phyloP scores from a whole-genome alignment of 192 early-diverging fungal genomes.

The Cladochytrium replicatum region DNA sequence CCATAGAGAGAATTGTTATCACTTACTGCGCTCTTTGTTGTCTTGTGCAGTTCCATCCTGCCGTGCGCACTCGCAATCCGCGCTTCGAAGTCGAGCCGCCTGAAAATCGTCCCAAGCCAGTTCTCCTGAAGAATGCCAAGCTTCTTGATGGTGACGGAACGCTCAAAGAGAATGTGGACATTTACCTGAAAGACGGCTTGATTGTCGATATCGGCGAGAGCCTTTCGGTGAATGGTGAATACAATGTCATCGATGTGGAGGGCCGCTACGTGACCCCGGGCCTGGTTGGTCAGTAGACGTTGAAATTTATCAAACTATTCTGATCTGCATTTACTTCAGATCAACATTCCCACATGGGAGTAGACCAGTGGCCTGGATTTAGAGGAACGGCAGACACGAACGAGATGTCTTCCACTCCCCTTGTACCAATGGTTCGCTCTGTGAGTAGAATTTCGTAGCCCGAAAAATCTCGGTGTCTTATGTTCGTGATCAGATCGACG shows the following conservation, averaged over 20 bases:
- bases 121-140: conserved; percentile 49
- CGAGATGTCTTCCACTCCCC: conserved; percentile 46
- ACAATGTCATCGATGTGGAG: conserved; percentile 42
- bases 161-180: conserved; percentile 27
- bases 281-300: conserved; percentile 60
- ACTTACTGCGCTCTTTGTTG: too few species aligned
- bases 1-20: too few species aligned
- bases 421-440: conserved; percentile 53
- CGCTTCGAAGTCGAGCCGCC: too few species aligned
- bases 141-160: conserved; percentile 47
- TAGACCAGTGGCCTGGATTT: conserved; percentile 53
- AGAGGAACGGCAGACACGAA: conserved; percentile 48
- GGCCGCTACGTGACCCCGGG: conserved; percentile 66
- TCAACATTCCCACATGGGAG: conserved; percentile 60
- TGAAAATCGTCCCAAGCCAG: too few species aligned
- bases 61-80: too few species aligned
- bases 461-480: too few species aligned
- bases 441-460: too few species aligned
- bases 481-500: too few species aligned
- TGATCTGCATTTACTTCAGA: neutral
- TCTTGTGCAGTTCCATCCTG: too few species aligned
- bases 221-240: conserved; percentile 11
- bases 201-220: conserved; percentile 37
- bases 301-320: neutral
- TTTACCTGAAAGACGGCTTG: conserved; percentile 46